Percentiles rank a stretch among this genome's conserved stretches.
phyloP scores from a whole-genome alignment of 2,329 filamentous ascomycete genomes.

The Claviceps lovelessii region DNA sequence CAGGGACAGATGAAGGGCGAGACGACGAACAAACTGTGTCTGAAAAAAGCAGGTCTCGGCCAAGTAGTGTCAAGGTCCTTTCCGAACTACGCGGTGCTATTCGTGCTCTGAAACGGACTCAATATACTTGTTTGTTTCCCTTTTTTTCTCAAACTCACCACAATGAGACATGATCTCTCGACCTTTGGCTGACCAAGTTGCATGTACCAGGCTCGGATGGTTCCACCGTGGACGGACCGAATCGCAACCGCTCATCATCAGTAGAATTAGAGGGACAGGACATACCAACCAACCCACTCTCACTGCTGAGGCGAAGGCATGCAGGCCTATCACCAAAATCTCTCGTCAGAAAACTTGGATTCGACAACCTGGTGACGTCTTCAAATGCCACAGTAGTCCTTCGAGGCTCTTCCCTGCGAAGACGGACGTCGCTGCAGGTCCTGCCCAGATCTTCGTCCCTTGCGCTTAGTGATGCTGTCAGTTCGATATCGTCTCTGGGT shows the following conservation, averaged over 20 bases:
- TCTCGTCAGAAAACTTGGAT: slow-evolving; percentile 14
- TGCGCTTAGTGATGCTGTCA: slow-evolving; percentile 10
- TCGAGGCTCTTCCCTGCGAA: slow-evolving; percentile 9
- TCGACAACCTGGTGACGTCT: slow-evolving; percentile 12
- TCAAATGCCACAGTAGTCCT: slow-evolving; percentile 18
- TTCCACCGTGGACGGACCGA: slow-evolving; percentile 9
- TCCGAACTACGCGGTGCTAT: slow-evolving; percentile 21
- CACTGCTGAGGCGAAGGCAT: slow-evolving; percentile 4
- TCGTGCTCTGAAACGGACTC: slow-evolving; percentile 18
- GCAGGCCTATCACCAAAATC: slow-evolving; percentile 12
- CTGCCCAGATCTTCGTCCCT: slow-evolving; percentile 8
- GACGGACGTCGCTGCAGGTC: slow-evolving; percentile 14
- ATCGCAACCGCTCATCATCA: not conserved
- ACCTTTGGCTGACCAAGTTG: not conserved
- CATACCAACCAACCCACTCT: not conserved
- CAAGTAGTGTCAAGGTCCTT: slow-evolving; percentile 19
- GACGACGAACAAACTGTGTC: slow-evolving; percentile 4
- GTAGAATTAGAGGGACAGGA: not conserved
- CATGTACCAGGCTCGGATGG: slow-evolving; percentile 12
- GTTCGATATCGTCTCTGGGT: slow-evolving; percentile 14
- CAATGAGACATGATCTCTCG: not conserved
- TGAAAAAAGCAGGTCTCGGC: slow-evolving; percentile 12
- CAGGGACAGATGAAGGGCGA: not conserved
- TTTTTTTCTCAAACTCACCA: not conserved
- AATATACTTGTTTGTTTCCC: slow-evolving; percentile 12